These are phyloP conservation scores for Rhynchospora pubera DNA, from an alignment of 176 grass and related monocot species.

Conservation along the genomic window DNA sequence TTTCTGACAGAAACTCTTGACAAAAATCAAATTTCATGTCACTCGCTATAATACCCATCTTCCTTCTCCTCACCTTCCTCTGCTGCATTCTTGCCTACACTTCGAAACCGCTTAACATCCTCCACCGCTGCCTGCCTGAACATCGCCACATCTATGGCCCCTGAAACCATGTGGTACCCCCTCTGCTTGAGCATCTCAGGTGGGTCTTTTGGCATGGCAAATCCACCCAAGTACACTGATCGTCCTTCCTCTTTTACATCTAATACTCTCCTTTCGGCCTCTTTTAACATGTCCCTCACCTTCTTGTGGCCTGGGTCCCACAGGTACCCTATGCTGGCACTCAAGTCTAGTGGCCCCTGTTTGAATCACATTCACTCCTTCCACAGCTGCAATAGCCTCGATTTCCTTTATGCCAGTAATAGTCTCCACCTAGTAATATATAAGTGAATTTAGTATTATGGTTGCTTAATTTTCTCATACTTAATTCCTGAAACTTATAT, in stretches of 20 bases:
- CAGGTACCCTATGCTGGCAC: constrained; percentile 85
- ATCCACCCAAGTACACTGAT: constrained; percentile 55
- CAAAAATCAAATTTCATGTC: constrained; percentile 19
- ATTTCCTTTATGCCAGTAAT: constrained; percentile 41
- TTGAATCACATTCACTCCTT: constrained; percentile 82
- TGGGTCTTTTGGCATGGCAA: constrained; percentile 73
- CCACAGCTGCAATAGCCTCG: constrained; percentile 71
- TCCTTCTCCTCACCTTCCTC: constrained; percentile 40
- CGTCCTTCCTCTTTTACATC: constrained; percentile 35
- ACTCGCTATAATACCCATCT: constrained; percentile 85
- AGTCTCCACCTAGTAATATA: constrained; percentile 45
- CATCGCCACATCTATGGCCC: constrained; percentile 55
- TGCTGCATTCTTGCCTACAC: constrained; percentile 48
- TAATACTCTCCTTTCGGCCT: constrained; percentile 64
- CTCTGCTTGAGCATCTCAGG: constrained; percentile 76
- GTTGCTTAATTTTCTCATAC: background rate
- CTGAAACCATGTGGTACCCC: constrained; percentile 90
- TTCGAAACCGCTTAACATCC: constrained; percentile 61
- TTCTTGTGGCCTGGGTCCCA: constrained; percentile 92
- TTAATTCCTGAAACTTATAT: background rate
- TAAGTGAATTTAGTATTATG: background rate
- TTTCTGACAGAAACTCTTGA: background rate
- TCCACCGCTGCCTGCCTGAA: constrained; percentile 56
- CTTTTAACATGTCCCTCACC: constrained; percentile 57
- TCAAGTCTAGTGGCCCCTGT: constrained; percentile 85